A percentile compares a stretch with the other conserved stretches of the same genome.
phyloP scores from a whole-genome alignment of 2,329 filamentous ascomycete species.

The Fusarium praegraminearum region DNA sequence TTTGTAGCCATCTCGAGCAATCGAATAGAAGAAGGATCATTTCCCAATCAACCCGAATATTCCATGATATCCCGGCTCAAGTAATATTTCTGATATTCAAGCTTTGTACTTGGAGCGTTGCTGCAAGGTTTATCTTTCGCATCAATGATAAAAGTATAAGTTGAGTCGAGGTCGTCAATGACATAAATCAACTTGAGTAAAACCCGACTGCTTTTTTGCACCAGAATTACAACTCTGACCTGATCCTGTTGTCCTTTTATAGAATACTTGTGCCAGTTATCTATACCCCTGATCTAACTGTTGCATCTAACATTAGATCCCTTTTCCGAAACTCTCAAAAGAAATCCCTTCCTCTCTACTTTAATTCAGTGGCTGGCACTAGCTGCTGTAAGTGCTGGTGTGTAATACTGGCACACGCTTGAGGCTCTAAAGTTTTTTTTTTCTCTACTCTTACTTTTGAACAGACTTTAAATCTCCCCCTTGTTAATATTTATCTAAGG shows the following conservation, averaged over 20 bases:
- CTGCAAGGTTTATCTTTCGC: not conserved
- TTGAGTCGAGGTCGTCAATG: not conserved
- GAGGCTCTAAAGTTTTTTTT: conserved; percentile 3
- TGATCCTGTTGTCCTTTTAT: too few species aligned
- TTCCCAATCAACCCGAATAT: not conserved
- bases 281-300: not conserved
- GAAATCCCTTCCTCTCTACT: not conserved
- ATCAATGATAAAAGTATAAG: not conserved
- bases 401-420: conserved; percentile 15
- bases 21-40: not conserved
- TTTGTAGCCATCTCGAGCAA: not conserved
- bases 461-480: conserved; percentile 10
- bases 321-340: conserved; percentile 17
- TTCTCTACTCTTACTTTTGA: not conserved
- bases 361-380: conserved; percentile 16
- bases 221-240: not conserved
- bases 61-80: not conserved
- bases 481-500: conserved; percentile 3
- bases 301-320: conserved; percentile 1
- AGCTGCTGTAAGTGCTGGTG: conserved; percentile 6
- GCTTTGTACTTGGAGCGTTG: not conserved
- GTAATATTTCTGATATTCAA: not conserved
- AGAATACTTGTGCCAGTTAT: not conserved
- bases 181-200: conserved; percentile 5
- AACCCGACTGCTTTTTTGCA: not conserved